Base-by-base conservation (phyloP, 2,329 filamentous ascomycete species). In the Pseudogymnoascus sp. region DNA sequence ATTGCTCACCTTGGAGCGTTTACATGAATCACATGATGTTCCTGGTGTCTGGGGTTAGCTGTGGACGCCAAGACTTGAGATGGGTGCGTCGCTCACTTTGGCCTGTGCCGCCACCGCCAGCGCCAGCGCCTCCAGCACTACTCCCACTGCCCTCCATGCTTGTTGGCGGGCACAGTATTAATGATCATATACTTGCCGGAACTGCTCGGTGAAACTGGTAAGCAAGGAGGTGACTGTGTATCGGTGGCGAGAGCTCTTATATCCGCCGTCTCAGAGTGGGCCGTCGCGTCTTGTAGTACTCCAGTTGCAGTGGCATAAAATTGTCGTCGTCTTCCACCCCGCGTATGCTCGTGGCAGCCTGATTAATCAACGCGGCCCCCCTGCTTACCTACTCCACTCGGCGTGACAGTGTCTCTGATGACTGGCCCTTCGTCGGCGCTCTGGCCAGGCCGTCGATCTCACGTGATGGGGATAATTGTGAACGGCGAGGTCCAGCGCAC, bases 1-100 rank as follows among this genome's bases (percentile, higher is more conserved):
- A 15, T 4, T 20, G 22, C 36, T 59, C 66, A 62, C 66, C 66
- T 68, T 68, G 62, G 67, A 66, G 30, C 62, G 64, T 61, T 68
- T 67, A 60, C 66, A 68, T 61, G 43, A 58, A 47, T 68, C 65
- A 64, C 66, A 68, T 57, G 66, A 67, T 61, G 66, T 68, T 63
- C 66, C 41, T 57, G 15, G 3, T 6, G n/a, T 33, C 7, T 47
- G 28, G 11, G 30, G 22, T 30, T 37, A 38, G 53, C 12, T 58
- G 38, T 22, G 28, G 14, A 58, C 47, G 39, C 28, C 28, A 57
- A 47, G 59, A 30, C 59, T 15, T 58, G 30, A 47, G 37, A 60
- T 30, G 25, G 58, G n/a, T 30, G 15, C 36, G 14, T 37, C 36
- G 30, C 59, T 60, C 9, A 36, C 59, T 28, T 6, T 58, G 53